phyloP scores from a whole-genome alignment of 2,329 filamentous ascomycete species.

The Madurella fahalii region DNA sequence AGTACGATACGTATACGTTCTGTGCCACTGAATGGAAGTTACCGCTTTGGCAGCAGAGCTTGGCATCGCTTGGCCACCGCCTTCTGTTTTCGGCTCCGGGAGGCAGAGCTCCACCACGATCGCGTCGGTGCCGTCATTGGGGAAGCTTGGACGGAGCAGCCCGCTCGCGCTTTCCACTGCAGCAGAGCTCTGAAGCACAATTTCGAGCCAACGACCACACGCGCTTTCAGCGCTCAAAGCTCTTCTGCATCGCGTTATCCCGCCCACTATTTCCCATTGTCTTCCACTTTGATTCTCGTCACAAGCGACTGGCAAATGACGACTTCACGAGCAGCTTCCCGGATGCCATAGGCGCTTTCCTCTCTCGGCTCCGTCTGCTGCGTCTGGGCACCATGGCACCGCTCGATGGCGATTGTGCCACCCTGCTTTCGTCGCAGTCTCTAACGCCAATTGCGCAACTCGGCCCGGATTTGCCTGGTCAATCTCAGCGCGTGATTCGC shows the following conservation, averaged over 20 bases:
- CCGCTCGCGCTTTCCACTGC: too few species aligned
- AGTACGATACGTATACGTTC: too few species aligned
- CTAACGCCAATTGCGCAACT: conserved; percentile 55
- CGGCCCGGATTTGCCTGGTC: conserved; percentile 42
- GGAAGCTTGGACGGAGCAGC: too few species aligned
- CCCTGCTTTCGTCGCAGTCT: conserved; percentile 21
- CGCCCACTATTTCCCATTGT: background rate
- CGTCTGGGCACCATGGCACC: conserved; percentile 21
- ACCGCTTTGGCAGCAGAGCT: too few species aligned
- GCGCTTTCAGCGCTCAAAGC: too few species aligned
- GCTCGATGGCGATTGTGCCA: conserved; percentile 16
- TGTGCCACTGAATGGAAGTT: too few species aligned
- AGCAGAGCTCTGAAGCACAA: too few species aligned
- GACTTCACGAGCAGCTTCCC: background rate
- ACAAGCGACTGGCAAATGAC: conserved; percentile 4
- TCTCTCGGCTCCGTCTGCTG: background rate
- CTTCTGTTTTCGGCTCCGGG: too few species aligned
- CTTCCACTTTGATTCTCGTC: background rate
- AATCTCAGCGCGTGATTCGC: conserved; percentile 47
- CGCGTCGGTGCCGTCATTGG: too few species aligned
- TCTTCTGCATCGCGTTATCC: background rate
- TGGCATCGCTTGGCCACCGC: too few species aligned
- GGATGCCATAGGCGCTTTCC: conserved; percentile 3
- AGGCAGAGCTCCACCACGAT: too few species aligned
- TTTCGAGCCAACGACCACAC: too few species aligned